Evolutionary conservation across 352 stramenopile species (phyloP), one percentile per base, ranked within the genome.

Genomic region (Globisporangium polare): DNA sequence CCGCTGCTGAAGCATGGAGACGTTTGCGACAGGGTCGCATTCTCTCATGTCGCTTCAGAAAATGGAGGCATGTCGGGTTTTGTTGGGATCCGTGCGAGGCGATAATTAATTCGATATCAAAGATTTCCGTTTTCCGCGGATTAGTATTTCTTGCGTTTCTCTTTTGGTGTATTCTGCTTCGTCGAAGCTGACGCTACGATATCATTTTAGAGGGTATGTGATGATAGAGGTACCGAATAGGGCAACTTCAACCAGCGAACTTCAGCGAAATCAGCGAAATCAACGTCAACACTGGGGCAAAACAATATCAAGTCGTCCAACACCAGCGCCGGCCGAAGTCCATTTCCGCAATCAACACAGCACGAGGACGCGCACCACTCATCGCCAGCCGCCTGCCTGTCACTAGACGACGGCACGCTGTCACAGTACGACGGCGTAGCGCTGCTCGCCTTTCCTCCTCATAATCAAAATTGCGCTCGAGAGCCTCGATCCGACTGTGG

Each of bases 391-490:
- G 7, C 13, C 13, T 3, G 37, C 37, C 37, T 43, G 4, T 43
- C 15, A 43, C 37, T 43, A 43, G 37, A 37, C 20, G 22, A 20
- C 33, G 12, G 15, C 33, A 6, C n/a, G 20, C 4, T 10, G 18
- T 3, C 4, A 45, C 18, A 3, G 13, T 7, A 12, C 42, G 24
- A 6, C 12, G 20, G 3, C 45, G 9, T 39, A 15, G 45, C 45
- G 45, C 45, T 51, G 22, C 45, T 51, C 9, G 17, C 9, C 22
- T 0, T 7, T 35, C n/a, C 31, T 22, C 33, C 20, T 33, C 27
- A 54, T 27, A 41, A 18, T 46, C 31, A 51, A 22, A 26, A 63
- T 63, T 56, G 57, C 57, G 15, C 33, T 56, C 46, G 39, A 33
- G 57, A 26, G 26, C 10, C 20, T 54, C 13, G 20, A 50, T 37